Evolutionary conservation across 2,329 filamentous ascomycete species (phyloP), one percentile per base, ranked within the genome.

Genomic region (Phaeosphaeria sp.): DNA sequence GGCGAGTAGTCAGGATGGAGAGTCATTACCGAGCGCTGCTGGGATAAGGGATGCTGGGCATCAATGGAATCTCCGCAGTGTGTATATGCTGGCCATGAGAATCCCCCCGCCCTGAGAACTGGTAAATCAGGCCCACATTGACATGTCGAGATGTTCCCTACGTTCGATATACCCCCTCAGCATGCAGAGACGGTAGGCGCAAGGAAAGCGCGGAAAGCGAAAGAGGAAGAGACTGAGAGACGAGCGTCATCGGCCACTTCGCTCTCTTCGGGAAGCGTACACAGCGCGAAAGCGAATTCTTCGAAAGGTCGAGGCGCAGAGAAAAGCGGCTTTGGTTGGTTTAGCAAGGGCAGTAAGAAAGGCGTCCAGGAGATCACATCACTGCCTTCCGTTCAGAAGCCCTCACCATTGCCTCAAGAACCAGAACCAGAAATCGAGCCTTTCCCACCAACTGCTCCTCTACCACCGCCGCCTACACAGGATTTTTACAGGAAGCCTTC

Each of bases 171-270:
- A 33, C 68, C 67, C 48, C 65, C 67, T 15, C 59, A 61, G 44
- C 67, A 71, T 47, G 64, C 68, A 13, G 68, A 71, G 59, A 71
- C 68, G 3, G 61, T 69, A 27, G 64, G 68, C 24, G 67, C 65
- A 30, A 64, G 68, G 53, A 71, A 67, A 54, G 56, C 63, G 20
- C 63, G 68, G 47, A 65, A 51, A 49, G 67, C 62, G 33, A 67
- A 57, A 49, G 63, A 69, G 49, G 61, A 67, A 18, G 65, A 64
- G 8, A 57, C 53, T 21, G 56, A 60, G 33, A 61, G 61, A 22
- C 57, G 63, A n/a, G 57, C 65, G 0, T 69, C 64, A 1, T 61
- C 68, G 27, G 53, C 66, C 18, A 65, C 65, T 24, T 69, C 68
- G 24, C 63, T 64, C 36, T 71, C 66, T 2, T 71, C 68, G 15